Percentiles rank a stretch among this genome's conserved stretches.
Evolutionary conservation across 176 grass and related monocot genomes (phyloP).

Genomic region (Zizania latifolia): DNA sequence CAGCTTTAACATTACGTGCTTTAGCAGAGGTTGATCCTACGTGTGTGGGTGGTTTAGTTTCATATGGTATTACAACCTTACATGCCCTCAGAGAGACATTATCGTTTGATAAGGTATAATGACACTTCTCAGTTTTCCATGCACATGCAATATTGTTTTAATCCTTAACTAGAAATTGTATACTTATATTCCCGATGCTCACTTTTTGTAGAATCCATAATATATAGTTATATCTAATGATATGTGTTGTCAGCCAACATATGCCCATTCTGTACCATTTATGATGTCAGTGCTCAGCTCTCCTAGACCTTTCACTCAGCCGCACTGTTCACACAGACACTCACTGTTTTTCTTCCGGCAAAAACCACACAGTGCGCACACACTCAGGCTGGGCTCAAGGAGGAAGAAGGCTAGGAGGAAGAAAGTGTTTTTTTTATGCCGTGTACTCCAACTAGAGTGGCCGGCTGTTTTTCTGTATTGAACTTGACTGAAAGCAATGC

Average conservation of each 20-base stretch:
- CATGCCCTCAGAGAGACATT: constrained; percentile 81
- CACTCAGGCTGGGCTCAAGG: no score
- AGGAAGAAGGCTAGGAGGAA: no score
- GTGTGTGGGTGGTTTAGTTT: constrained; percentile 97
- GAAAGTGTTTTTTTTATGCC: no score
- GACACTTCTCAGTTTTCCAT: not conserved
- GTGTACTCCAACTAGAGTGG: no score
- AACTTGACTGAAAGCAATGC: no score
- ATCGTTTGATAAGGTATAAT: constrained; percentile 87
- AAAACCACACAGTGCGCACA: no score
- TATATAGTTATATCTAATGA: not conserved
- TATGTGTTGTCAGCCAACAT: not conserved
- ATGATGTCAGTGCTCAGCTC: no score
- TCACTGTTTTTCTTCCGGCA: no score
- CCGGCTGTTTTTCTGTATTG: no score
- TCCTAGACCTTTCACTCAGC: no score
- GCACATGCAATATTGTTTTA: constrained; percentile 4
- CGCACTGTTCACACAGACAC: no score
- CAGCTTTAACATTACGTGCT: constrained; percentile 88
- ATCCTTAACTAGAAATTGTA: not conserved
- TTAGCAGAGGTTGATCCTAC: constrained; percentile 97
- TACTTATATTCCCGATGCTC: not conserved
- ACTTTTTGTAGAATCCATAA: not conserved
- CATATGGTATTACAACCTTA: constrained; percentile 87
- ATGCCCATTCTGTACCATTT: not conserved